Evolutionary conservation across 768 basidiomycete species (phyloP).

Genomic region (Tricholoma terreum): DNA sequence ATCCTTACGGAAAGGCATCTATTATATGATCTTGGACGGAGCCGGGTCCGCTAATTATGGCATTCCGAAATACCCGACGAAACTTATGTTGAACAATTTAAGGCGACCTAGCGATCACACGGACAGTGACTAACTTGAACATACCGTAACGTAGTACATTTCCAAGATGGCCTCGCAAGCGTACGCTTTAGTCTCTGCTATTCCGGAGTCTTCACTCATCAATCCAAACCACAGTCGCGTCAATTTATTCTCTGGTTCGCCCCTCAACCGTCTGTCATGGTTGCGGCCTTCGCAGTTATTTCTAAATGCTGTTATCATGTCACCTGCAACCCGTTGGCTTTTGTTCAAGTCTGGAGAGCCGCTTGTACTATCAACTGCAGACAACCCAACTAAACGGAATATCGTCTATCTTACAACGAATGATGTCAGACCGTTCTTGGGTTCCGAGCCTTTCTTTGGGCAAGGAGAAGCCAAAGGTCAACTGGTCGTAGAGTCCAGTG

Average conservation of each 20-base stretch:
- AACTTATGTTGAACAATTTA: no score
- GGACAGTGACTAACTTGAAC: no score
- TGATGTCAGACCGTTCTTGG: conserved; percentile 65
- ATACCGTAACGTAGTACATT: not conserved
- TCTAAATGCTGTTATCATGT: conserved; percentile 64
- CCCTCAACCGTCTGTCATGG: conserved; percentile 81
- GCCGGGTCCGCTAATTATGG: no score
- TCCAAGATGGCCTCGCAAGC: conserved; percentile 13
- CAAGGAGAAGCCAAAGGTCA: conserved; percentile 54
- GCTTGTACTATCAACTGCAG: conserved; percentile 44
- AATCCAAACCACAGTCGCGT: conserved; percentile 21
- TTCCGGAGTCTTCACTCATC: not conserved
- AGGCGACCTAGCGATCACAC: no score
- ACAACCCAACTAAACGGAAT: conserved; percentile 26
- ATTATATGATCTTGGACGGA: no score
- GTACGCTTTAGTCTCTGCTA: conserved; percentile 6
- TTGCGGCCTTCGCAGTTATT: conserved; percentile 71
- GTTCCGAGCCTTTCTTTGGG: conserved; percentile 65
- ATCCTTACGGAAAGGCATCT: no score
- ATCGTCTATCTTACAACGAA: conserved; percentile 57
- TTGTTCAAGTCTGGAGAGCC: conserved; percentile 74
- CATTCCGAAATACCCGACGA: no score
- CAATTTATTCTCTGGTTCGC: conserved; percentile 55
- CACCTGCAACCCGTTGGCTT: conserved; percentile 70
- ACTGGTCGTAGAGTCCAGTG: conserved; percentile 26